phyloP scores from a whole-genome alignment of 768 basidiomycete species.

The Lyophyllum atratum region DNA sequence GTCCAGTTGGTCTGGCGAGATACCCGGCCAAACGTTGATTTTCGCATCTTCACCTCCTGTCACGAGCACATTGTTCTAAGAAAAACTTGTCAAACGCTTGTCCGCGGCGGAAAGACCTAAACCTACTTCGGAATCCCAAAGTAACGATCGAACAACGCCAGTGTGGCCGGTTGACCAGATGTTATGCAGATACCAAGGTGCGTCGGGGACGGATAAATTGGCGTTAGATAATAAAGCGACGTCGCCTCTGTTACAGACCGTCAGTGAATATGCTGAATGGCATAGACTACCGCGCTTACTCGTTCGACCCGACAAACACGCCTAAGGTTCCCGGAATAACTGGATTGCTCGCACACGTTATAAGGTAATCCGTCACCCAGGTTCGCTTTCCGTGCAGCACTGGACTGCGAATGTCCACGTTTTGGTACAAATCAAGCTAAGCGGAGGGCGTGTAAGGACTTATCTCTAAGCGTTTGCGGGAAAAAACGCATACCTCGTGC shows the following conservation, averaged over 20 bases:
- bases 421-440: conserved; percentile 61
- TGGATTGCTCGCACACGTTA: conserved; percentile 47
- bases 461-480: background rate
- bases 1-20: conserved; percentile 6
- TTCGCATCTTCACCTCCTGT: conserved; percentile 56
- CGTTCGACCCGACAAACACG: conserved; percentile 74
- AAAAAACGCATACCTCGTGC: conserved; percentile 48
- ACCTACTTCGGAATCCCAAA: conserved; percentile 57
- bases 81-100: background rate
- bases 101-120: background rate
- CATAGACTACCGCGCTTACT: conserved; percentile 43
- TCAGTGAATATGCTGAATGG: background rate
- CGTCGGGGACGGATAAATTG: conserved; percentile 34
- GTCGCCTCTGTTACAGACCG: conserved; percentile 48
- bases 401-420: conserved; percentile 64
- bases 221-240: conserved; percentile 52
- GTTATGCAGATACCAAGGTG: conserved; percentile 52
- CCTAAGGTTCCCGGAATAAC: conserved; percentile 40
- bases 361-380: conserved; percentile 82
- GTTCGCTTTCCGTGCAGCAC: conserved; percentile 59
- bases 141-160: conserved; percentile 56
- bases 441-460: background rate
- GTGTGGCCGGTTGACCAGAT: conserved; percentile 57
- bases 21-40: conserved; percentile 41
- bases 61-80: conserved; percentile 40